phyloP scores from a whole-genome alignment of 805 yeast genomes.

The Saccharomycopsis capsularis region DNA sequence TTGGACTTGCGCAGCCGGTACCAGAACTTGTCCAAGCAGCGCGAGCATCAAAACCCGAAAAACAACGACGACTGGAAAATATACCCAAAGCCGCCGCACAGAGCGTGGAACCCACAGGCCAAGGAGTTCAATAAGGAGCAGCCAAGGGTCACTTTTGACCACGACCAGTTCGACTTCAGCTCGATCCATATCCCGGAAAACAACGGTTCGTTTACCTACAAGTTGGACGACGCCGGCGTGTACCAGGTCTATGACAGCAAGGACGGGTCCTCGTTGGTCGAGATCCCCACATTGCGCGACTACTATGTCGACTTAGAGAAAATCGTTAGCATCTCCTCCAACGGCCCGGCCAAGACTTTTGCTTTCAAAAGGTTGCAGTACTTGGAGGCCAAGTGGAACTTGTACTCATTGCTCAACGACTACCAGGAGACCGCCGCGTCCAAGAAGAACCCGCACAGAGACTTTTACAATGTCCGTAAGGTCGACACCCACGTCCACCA shows the following conservation, averaged over 20 bases:
- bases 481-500: constrained; percentile 99
- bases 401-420: constrained; percentile 81
- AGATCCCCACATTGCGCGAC: constrained; percentile 76
- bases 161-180: constrained; percentile 49
- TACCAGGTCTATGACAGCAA: constrained; percentile 48
- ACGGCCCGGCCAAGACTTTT: constrained; percentile 95
- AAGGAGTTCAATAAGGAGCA: constrained; percentile 37
- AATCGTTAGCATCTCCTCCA: constrained; percentile 69
- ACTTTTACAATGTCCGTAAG: constrained; percentile 91
- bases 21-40: constrained; percentile 63
- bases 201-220: constrained; percentile 32
- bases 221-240: constrained; percentile 57
- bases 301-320: constrained; percentile 78
- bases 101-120: constrained; percentile 61
- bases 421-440: constrained; percentile 88
- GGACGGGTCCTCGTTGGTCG: constrained; percentile 37
- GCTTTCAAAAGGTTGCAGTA: constrained; percentile 91
- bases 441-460: constrained; percentile 93
- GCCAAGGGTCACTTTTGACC: constrained; percentile 38
- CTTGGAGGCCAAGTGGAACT: constrained; percentile 93
- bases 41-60: constrained; percentile 76
- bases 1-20: constrained; percentile 72
- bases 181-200: constrained; percentile 52
- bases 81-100: constrained; percentile 92
- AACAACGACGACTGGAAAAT: constrained; percentile 66